Percentiles rank a stretch among this genome's conserved stretches.
Conservation (phyloP, 2,329 filamentous ascomycete species). For the Diaporthe capsici region DNA sequence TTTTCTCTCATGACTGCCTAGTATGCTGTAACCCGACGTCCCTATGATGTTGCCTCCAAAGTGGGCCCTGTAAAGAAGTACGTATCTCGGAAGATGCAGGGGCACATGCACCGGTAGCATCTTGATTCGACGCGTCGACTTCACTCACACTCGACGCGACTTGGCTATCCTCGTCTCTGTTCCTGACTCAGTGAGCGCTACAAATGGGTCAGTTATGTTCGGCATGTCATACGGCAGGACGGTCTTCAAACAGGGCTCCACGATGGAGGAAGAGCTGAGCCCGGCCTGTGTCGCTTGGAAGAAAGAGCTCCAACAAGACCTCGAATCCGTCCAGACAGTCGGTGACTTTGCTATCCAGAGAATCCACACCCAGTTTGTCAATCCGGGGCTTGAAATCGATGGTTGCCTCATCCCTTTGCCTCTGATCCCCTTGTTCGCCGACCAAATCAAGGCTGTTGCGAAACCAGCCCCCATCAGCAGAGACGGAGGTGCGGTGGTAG, state of each 20-base stretch:
- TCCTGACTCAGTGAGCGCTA: background rate
- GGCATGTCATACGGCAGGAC: background rate
- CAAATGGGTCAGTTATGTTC: too few relatives aligned
- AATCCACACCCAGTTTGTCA: conserved; percentile 26
- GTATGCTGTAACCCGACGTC: background rate
- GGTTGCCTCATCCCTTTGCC: conserved; percentile 47
- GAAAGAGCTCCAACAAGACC: background rate
- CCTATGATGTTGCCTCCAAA: background rate
- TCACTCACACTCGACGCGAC: background rate
- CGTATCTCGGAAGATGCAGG: background rate
- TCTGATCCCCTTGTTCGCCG: conserved; percentile 45
- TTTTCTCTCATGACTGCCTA: background rate
- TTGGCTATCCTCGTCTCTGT: background rate
- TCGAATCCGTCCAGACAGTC: background rate
- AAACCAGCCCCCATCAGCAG: conserved; percentile 49
- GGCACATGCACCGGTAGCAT: background rate
- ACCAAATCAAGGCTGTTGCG: conserved; percentile 45
- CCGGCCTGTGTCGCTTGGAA: background rate
- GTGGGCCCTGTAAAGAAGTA: background rate
- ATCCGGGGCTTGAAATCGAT: conserved; percentile 48
- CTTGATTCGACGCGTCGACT: background rate
- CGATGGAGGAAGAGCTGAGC: background rate
- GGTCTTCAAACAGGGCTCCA: background rate
- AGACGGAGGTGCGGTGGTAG: conserved; percentile 50
- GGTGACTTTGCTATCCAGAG: conserved; percentile 3